Evolutionary conservation across 2,329 filamentous ascomycete genomes (phyloP), one percentile per base, ranked within the genome.

Genomic region (Leptographium galeiforme): DNA sequence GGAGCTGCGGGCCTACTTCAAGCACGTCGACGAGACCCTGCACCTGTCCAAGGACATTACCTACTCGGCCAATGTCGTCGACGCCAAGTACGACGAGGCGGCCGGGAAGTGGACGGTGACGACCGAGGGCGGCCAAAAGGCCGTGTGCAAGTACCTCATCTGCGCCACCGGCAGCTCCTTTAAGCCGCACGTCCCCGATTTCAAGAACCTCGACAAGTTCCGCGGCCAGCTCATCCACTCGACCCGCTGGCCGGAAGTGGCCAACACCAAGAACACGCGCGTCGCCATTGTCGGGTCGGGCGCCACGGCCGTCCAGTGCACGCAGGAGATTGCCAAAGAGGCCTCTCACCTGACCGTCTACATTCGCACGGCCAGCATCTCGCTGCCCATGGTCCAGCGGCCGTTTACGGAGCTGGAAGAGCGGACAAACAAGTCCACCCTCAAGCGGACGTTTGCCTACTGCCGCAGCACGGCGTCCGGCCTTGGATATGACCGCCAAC

Each of bases 351-450:
- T 70, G 39, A 66, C 63, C 2, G 73, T 81, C 2, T 79, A 80
- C 59, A 73, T 82, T 56, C 69, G 80, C 18, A 82, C 76, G 2
- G 77, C 79, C 0, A 81, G 79, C 54, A 70, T 76, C 13, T 76
- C 73, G 13, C 61, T 83, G 0, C 81, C 81, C 0, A 81, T 84
- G 76, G 65, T 70, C 2, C 75, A 80, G 57, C 63, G 68, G 1
- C 52, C 63, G 2, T 59, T 80, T 1, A 68, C 69, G 0, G 66
- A 63, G 36, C 66, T 76, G 44, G 71, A 77, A 52, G 70, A 77
- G 57, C 65, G 72, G 19, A 65, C 65, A 32, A 59, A 58, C 8
- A 70, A 69, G 45, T 58, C 59, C 0, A 59, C 57, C 1, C 72
- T 72, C 36, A 61, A 61, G 0, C 58, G 64, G 8, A 61, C 77